Evolutionary conservation across 1,139 yeast species (phyloP), one percentile per base, ranked within the genome.

Genomic region (Diutina rugosa): DNA sequence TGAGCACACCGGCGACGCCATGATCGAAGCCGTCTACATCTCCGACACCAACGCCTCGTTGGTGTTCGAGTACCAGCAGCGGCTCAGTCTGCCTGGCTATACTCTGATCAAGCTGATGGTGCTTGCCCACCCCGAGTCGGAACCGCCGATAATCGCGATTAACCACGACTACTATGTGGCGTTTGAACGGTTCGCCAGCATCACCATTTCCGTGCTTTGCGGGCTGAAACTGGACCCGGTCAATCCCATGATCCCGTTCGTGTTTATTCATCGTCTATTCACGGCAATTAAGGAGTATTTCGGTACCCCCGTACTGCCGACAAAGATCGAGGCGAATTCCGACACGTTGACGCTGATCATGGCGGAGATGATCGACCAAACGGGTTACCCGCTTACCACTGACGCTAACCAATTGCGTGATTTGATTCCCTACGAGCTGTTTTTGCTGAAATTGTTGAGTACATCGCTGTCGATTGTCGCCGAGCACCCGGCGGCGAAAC

Each of bases 351-450:
- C 85, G 53, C 70, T 87, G 61, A 59, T 76, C 30, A 62, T 75
- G 61, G 80, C 82, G 61, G 88, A 88, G 63, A 81, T 89, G 82
- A 66, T 90, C 29, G 96, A 89, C 63, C 32, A 16, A 10, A 85
- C 82, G 55, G 93, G 95, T 1, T 74, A 77, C 29, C 96, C 97
- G 0, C 79, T 80, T 61, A 74, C 80, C 55, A 84, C 91, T 0
- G 96, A 90, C 61, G 73, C 83, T 56, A 90, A 90, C 66, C 78
- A 82, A 56, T 69, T 91, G 51, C 74, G 82, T 57, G 95, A 87
- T 57, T 69, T 85, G 21, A 83, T 90, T 0, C 95, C 95, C n/a
- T 76, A 76, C 62, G 73, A 72, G 59, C 72, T 75, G 56, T 67
- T 76, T 32, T 64, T 76, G 48, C 69, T 74, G 51, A 72, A 72